Percentiles rank a stretch among this genome's conserved stretches.
Conservation (phyloP, 2,329 filamentous ascomycete genomes). For the Phialophora verrucosa region DNA sequence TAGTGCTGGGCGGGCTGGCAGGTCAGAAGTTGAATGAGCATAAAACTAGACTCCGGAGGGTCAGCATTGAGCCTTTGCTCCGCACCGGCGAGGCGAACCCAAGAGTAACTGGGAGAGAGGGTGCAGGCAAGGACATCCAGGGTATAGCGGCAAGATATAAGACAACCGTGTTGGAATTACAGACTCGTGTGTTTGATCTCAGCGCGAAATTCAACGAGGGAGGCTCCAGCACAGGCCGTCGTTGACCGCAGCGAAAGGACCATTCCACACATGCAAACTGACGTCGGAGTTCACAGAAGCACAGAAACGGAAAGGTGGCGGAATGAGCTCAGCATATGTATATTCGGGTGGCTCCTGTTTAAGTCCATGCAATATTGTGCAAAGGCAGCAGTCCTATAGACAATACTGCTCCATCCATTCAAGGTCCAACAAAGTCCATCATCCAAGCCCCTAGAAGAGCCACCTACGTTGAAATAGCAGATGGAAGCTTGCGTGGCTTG, state of each 20-base stretch:
- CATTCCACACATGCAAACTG: not conserved
- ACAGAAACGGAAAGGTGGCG: not conserved
- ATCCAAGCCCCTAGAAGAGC: not conserved
- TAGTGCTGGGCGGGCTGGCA: not conserved
- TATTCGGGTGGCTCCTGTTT: not conserved
- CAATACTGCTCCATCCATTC: not conserved
- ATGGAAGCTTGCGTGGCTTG: too few relatives aligned
- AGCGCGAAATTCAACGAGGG: not conserved
- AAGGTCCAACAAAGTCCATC: not conserved
- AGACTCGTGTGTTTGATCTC: not conserved
- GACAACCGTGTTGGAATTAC: slow-evolving; percentile 1
- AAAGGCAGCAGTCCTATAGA: not conserved
- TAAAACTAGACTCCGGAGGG: slow-evolving; percentile 3
- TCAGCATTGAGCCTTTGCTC: slow-evolving; percentile 12
- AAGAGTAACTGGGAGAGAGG: not conserved
- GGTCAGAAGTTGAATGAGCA: slow-evolving; percentile 11
- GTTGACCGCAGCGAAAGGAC: not conserved
- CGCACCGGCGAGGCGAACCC: not conserved
- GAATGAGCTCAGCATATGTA: not conserved
- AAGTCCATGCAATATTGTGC: not conserved
- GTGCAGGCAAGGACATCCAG: not conserved
- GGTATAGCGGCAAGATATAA: not conserved
- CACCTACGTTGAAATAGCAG: not conserved
- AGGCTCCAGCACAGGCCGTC: not conserved
- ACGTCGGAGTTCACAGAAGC: not conserved